Percentiles rank a stretch among this genome's conserved stretches.
phyloP scores from a whole-genome alignment of 1,284 basidiomycete species.

The Farysia itapuensis region DNA sequence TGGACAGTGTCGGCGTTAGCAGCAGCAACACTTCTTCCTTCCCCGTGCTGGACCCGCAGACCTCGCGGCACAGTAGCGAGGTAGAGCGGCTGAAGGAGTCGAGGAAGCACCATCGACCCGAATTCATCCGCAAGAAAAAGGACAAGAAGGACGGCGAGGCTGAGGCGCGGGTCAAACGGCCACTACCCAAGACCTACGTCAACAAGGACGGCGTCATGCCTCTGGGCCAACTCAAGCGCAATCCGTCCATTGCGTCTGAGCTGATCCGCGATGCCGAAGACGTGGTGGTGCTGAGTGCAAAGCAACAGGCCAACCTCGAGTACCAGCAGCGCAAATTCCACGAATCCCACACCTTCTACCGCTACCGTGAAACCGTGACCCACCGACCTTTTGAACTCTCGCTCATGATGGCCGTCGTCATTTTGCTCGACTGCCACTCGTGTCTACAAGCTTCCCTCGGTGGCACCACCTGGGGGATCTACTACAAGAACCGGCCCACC shows the following conservation, averaged over 20 bases:
- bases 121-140: conserved; percentile 8
- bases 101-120: conserved; percentile 4
- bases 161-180: background rate
- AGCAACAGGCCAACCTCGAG: conserved; percentile 51
- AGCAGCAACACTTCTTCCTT: conserved; percentile 3
- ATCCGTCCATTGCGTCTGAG: conserved; percentile 50
- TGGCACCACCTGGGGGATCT: conserved; percentile 78
- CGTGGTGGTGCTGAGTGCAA: conserved; percentile 51
- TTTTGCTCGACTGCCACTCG: conserved; percentile 52
- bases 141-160: conserved; percentile 2
- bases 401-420: conserved; percentile 37
- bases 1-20: background rate
- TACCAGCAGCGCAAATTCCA: conserved; percentile 57
- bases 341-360: conserved; percentile 70
- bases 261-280: conserved; percentile 46
- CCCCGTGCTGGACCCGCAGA: conserved; percentile 7
- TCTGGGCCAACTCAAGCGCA: conserved; percentile 37
- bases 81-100: conserved; percentile 18
- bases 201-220: conserved; percentile 35
- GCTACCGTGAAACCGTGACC: conserved; percentile 80
- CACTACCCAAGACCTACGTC: conserved; percentile 7
- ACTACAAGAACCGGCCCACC: conserved; percentile 61
- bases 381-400: conserved; percentile 74
- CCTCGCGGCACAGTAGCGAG: conserved; percentile 15
- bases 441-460: conserved; percentile 65